Percentiles rank a stretch among this genome's conserved stretches.
Conservation (phyloP, 495 filamentous ascomycete genomes). For the Podospora bellae-mahoneyi region DNA sequence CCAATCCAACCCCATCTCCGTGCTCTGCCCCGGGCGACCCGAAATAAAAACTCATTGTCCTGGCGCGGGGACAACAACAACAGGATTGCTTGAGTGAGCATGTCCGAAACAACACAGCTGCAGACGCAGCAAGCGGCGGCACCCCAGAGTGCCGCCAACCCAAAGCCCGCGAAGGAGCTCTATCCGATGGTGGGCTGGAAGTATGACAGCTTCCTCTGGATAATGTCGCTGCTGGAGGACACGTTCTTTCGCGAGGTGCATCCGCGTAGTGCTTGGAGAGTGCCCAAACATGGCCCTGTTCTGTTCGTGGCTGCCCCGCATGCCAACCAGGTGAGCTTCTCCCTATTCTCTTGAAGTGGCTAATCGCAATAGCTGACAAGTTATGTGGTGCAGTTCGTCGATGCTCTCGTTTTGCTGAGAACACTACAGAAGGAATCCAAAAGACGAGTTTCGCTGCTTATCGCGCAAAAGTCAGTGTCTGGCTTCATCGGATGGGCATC, state of each 20-base stretch:
- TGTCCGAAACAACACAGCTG: slow-evolving; percentile 17
- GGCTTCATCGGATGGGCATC: slow-evolving; percentile 84
- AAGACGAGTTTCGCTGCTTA: slow-evolving; percentile 85
- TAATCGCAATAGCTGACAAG: slow-evolving; percentile 11
- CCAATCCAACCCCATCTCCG: background rate
- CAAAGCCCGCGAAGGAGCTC: slow-evolving; percentile 49
- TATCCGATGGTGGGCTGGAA: slow-evolving; percentile 68
- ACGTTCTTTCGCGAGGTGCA: slow-evolving; percentile 98
- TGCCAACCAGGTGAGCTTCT: slow-evolving; percentile 76
- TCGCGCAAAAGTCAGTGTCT: slow-evolving; percentile 90
- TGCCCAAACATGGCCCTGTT: slow-evolving; percentile 80
- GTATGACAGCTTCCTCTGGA: slow-evolving; percentile 80
- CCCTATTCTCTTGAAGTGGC: background rate
- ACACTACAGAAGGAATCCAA: slow-evolving; percentile 79
- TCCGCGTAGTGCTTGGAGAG: slow-evolving; percentile 88
- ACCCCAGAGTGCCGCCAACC: slow-evolving; percentile 26
- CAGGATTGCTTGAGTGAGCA: slow-evolving; percentile 3
- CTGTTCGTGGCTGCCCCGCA: slow-evolving; percentile 98
- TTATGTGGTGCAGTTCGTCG: slow-evolving; percentile 66
- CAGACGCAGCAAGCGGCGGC: slow-evolving; percentile 18
- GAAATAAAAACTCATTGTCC: background rate
- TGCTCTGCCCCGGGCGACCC: background rate
- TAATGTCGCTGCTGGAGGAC: slow-evolving; percentile 79
- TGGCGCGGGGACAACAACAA: background rate
- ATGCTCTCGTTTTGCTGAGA: slow-evolving; percentile 90